Conservation (phyloP, 2,329 filamentous ascomycete genomes). For the Fusarium sp. region DNA sequence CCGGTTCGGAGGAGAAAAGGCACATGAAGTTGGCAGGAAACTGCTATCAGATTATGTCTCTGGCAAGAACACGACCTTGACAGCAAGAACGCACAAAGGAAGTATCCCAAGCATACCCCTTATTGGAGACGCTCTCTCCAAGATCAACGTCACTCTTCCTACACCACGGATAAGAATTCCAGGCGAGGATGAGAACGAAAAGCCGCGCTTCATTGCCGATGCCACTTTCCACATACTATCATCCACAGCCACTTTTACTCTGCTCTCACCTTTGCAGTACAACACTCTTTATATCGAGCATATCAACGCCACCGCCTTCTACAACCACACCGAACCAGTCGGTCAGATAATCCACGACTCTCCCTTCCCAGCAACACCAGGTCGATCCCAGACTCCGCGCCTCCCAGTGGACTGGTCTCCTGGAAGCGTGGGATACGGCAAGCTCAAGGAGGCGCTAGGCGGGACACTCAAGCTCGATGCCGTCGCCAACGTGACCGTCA, state of each 20-base stretch:
- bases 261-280: constrained; percentile 77
- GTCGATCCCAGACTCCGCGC: constrained; percentile 73
- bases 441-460: constrained; percentile 79
- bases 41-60: constrained; percentile 88
- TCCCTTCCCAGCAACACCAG: constrained; percentile 79
- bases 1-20: constrained; percentile 65
- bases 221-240: constrained; percentile 87
- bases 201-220: constrained; percentile 77
- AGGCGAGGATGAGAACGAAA: constrained; percentile 51
- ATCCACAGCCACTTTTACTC: constrained; percentile 83
- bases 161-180: constrained; percentile 72
- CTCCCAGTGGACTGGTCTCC: constrained; percentile 84
- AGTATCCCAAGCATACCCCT: constrained; percentile 77
- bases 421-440: constrained; percentile 81
- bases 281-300: constrained; percentile 79
- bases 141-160: constrained; percentile 73
- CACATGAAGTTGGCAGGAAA: constrained; percentile 69
- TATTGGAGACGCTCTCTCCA: constrained; percentile 75
- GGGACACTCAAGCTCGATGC: constrained; percentile 81
- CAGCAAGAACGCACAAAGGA: constrained; percentile 71
- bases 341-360: constrained; percentile 78
- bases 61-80: constrained; percentile 82
- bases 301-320: constrained; percentile 84
- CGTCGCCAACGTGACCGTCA: constrained; percentile 75
- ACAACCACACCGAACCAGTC: constrained; percentile 79